phyloP scores from a whole-genome alignment of 1,284 basidiomycete species.

The Leccinum fuscescens region DNA sequence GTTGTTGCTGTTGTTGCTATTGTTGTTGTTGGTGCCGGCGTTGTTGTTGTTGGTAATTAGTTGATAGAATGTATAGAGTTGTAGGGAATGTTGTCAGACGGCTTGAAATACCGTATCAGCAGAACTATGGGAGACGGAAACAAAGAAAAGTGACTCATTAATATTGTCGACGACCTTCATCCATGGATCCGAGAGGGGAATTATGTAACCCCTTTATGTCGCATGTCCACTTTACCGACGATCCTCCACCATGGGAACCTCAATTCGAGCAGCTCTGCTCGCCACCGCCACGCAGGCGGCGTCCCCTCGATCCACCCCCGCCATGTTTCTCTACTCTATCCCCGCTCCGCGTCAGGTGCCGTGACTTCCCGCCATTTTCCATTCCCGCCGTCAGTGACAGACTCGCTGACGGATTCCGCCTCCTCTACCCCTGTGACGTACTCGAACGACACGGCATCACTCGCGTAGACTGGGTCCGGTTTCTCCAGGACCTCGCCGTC shows the following conservation, averaged over 20 bases:
- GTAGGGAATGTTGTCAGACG: too few relatives aligned
- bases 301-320: slow-evolving; percentile 34
- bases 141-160: too few relatives aligned
- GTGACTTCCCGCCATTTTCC: slow-evolving; percentile 28
- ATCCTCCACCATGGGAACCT: slow-evolving; percentile 30
- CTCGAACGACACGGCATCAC: slow-evolving; percentile 31
- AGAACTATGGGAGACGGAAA: too few relatives aligned
- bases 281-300: slow-evolving; percentile 1
- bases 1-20: background rate
- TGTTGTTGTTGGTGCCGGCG: background rate
- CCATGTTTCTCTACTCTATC: slow-evolving; percentile 31
- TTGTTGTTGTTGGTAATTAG: background rate
- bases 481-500: slow-evolving; percentile 28
- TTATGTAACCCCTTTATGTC: background rate
- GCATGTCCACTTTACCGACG: slow-evolving; percentile 7
- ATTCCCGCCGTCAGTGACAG: slow-evolving; percentile 23
- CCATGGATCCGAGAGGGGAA: too few relatives aligned
- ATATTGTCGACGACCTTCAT: too few relatives aligned
- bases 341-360: slow-evolving; percentile 28
- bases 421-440: slow-evolving; percentile 26
- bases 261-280: slow-evolving; percentile 22
- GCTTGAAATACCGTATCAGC: too few relatives aligned
- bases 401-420: slow-evolving; percentile 28
- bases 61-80: background rate
- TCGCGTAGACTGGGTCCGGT: slow-evolving; percentile 29